Conservation (phyloP, 306 rosid genomes). For the Quercus variabilis region DNA sequence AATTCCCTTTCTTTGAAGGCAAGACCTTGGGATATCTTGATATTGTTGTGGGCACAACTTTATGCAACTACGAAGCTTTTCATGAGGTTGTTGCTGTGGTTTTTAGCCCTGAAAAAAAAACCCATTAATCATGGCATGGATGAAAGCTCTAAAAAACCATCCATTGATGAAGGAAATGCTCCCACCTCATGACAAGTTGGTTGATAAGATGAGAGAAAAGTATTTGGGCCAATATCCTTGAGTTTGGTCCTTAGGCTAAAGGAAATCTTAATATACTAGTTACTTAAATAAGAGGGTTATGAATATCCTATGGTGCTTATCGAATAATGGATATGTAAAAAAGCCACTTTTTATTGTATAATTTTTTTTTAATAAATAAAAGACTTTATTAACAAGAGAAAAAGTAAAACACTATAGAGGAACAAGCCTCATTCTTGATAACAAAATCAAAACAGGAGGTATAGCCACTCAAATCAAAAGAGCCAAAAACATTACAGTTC, state of each 20-base stretch:
- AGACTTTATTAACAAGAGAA: too few relatives aligned
- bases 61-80: conserved; percentile 28
- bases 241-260: background rate
- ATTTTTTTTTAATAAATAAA: too few relatives aligned
- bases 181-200: conserved; percentile 44
- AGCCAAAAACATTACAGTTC: too few relatives aligned
- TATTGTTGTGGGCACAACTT: conserved; percentile 32
- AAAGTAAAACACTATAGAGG: too few relatives aligned
- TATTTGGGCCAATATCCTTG: background rate
- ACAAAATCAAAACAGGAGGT: too few relatives aligned
- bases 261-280: too few relatives aligned
- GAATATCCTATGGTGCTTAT: too few relatives aligned
- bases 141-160: conserved; percentile 32
- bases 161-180: conserved; percentile 37
- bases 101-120: conserved; percentile 4
- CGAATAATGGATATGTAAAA: too few relatives aligned
- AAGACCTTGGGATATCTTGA: conserved; percentile 33
- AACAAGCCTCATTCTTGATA: too few relatives aligned
- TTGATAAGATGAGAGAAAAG: conserved; percentile 11
- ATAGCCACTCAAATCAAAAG: too few relatives aligned
- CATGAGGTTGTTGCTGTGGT: conserved; percentile 21
- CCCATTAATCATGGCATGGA: conserved; percentile 33
- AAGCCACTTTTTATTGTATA: too few relatives aligned
- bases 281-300: too few relatives aligned
- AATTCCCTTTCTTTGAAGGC: conserved; percentile 4